Evolutionary conservation across 768 basidiomycete genomes (phyloP), one percentile per base, ranked within the genome.

Genomic region (Piloderma croceum): DNA sequence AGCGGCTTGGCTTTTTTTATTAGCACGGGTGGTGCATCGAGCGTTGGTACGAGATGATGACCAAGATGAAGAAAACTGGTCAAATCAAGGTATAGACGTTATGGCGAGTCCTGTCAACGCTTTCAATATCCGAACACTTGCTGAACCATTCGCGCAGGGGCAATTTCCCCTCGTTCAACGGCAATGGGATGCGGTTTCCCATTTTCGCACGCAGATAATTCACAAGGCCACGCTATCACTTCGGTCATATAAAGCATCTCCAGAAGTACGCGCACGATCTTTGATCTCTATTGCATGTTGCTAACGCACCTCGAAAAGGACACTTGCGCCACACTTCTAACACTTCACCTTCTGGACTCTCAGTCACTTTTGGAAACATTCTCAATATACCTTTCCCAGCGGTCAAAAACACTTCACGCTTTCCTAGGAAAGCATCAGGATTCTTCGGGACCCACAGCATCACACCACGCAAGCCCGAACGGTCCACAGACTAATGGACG

Each of bases 141-240:
- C 34, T 35, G 17, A 38, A 11, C 2, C 9, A 9, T 12, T 15
- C 21, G 29, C 34, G 12, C 53, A 92, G 90, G 77, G 78, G 34
- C 88, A 92, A 61, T 84, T 93, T 48, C 90, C 92, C 20, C 67
- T 97, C 4, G 77, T 90, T 3, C 85, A 90, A 49, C 81, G 90
- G 24, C 93, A 97, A 61, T 97, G 92, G 93, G 93, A 94, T 42
- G 72, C 78, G 1, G 78, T 97, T 6, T 77, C 81, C 4, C 88
- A 86, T 48, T 90, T 94, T 56, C 81, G 90, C 32, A 69, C 82
- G 1, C 91, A 94, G 54, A 93, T 97, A 46, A 76, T 86, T 17
- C 86, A 92, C 50, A 83, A 81, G 53, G 87, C 92, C n/a, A 90
- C 82, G 0, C 58, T 87, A 34, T 83, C 79, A n/a, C 67, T 96